Base-by-base conservation (phyloP, 2,329 filamentous ascomycete species). In the Botryosphaeria dothidea region DNA sequence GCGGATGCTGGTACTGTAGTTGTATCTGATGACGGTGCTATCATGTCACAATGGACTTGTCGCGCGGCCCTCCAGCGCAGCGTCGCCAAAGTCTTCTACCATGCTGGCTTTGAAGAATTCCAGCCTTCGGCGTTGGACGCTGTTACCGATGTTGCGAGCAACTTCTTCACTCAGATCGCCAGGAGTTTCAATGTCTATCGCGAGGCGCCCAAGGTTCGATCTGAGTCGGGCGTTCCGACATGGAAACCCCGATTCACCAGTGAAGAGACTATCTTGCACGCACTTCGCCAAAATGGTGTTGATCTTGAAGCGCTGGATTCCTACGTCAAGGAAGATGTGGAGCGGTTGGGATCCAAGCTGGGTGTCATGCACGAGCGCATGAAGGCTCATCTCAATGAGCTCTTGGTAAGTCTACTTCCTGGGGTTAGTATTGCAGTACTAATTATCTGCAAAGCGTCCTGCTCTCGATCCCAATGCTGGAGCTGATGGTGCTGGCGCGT, bases 81-180 rank as follows among this genome's bases (percentile, higher is more conserved):
- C 13, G 91, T 98, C 19, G 93, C 91, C 65, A 96, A 98, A 78
- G 88, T 99, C 51, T 94, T 97, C 72, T 99, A 97, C 74, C 92
- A 97, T 74, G 91, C 93, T 45, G 95, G 95, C 0, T 99, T 98
- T 69, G 95, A 99, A 78, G 95, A 99, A 75, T 92, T 96, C 68
- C 95, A 99, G 74, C 95, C 95, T 15, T 96, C 93, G 45, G 94
- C 95, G 29, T 82, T 99, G 31, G 95, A 99, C 70, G 87, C 92
- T 0, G 87, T 96, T 41, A 97, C 95, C 0, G 93, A 97, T 71
- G 87, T 97, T 61, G 93, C 93, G 0, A 89, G 89, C 3, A 92
- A 96, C 71, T 99, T 94, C 75, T 97, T 99, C 72, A 85, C 88
- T 65, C 96, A 96, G 74, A 83, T 99, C 9, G 88, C 90, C 17